Percentiles rank a stretch among this genome's conserved stretches.
Conservation (phyloP, 805 yeast species). For the Candida loeiensis region DNA sequence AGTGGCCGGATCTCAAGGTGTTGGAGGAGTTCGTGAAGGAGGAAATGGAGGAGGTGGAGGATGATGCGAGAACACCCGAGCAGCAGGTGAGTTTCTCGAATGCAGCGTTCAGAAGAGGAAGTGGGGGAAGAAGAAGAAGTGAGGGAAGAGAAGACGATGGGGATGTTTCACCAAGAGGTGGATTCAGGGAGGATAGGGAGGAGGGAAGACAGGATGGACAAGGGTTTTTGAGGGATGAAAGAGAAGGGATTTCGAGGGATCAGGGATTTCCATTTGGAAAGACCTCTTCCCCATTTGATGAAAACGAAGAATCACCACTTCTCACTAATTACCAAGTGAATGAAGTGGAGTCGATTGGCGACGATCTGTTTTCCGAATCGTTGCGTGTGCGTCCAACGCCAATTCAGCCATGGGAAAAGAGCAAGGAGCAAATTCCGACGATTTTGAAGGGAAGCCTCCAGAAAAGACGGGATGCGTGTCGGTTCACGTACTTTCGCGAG, state of each 20-base stretch:
- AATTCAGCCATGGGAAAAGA: constrained; percentile 67
- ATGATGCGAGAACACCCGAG: constrained; percentile 18
- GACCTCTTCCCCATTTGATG: background rate
- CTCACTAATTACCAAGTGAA: constrained; percentile 27
- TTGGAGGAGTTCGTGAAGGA: constrained; percentile 74
- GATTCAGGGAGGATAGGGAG: constrained; percentile 1
- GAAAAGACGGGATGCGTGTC: constrained; percentile 30
- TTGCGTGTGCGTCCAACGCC: constrained; percentile 69
- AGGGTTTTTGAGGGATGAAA: background rate
- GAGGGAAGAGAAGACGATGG: constrained; percentile 2
- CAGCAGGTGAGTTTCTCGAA: constrained; percentile 19
- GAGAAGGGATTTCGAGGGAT: background rate
- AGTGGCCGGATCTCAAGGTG: constrained; percentile 83
- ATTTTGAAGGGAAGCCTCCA: constrained; percentile 19
- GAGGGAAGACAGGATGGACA: background rate
- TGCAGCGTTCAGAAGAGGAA: constrained; percentile 28
- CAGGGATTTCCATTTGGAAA: background rate
- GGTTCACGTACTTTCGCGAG: constrained; percentile 91
- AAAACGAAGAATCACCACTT: constrained; percentile 26
- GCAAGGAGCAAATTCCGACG: constrained; percentile 26
- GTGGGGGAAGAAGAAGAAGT: background rate
- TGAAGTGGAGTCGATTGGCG: constrained; percentile 26
- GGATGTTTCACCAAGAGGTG: background rate
- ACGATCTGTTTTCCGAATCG: constrained; percentile 38
- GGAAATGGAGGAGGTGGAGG: constrained; percentile 46